Evolutionary conservation across 75 land plant genomes (phyloP), one percentile per base, ranked within the genome.

Genomic region (Selaginella moellendorffii): DNA sequence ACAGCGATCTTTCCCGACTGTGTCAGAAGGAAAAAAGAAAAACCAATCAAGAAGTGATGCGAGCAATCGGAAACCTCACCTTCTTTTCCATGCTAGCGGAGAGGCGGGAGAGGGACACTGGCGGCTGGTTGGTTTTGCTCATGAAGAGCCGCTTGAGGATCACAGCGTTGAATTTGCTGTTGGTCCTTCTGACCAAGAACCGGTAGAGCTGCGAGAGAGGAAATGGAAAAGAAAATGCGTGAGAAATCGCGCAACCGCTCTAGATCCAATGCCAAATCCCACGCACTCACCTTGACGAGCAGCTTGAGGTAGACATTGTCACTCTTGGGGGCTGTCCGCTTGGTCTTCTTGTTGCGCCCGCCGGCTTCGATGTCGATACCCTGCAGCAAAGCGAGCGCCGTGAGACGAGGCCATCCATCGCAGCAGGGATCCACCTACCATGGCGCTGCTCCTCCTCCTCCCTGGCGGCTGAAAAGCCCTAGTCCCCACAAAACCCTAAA

Each of bases 351-450:
- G 78, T 69, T 75, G 71, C 82, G 82, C 2, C 88, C 88, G 36
- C 88, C 86, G 24, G 85, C 85, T 24, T 68, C 60, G 53, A 85
- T 67, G 69, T 85, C 86, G 70, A 85, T 82, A 67, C 88, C 88
- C 82, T n/a, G n/a, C n/a, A n/a, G n/a, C n/a, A n/a, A n/a, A n/a
- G n/a, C n/a, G n/a, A n/a, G n/a, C n/a, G n/a, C n/a, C n/a, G n/a
- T n/a, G n/a, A n/a, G n/a, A n/a, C n/a, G n/a, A n/a, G n/a, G n/a
- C n/a, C n/a, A n/a, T n/a, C n/a, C n/a, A n/a, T n/a, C n/a, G n/a
- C n/a, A n/a, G n/a, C n/a, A n/a, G n/a, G n/a, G n/a, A n/a, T n/a
- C n/a, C n/a, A n/a, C n/a, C n/a, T n/a, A n/a, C n/a, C n/a, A n/a
- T n/a, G n/a, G n/a, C n/a, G n/a, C n/a, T n/a, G n/a, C n/a, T n/a